phyloP scores from a whole-genome alignment of 2,329 filamentous ascomycete genomes.

The Atkinsonella hypoxylon region DNA sequence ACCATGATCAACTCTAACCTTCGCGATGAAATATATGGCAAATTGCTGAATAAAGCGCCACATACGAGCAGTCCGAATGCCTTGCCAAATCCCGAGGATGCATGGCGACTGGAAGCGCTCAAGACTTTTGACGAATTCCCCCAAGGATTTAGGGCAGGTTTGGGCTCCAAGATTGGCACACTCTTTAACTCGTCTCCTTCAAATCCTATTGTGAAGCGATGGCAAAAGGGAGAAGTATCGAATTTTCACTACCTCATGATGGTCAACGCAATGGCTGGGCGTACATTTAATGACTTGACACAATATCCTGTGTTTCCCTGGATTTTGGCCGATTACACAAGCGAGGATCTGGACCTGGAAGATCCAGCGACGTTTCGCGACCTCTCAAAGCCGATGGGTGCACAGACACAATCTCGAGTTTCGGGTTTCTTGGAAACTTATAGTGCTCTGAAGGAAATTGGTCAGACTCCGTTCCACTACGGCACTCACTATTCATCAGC shows the following conservation, averaged over 20 bases:
- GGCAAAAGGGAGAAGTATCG: slow-evolving; percentile 89
- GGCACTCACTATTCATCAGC: slow-evolving; percentile 98
- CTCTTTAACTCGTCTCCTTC: slow-evolving; percentile 77
- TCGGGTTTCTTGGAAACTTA: slow-evolving; percentile 75
- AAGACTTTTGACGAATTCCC: slow-evolving; percentile 50
- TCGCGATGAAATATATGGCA: slow-evolving; percentile 70
- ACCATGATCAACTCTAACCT: slow-evolving; percentile 64
- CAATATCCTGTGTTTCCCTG: slow-evolving; percentile 98
- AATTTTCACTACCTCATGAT: slow-evolving; percentile 99
- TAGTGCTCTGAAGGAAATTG: slow-evolving; percentile 80
- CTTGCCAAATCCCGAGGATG: slow-evolving; percentile 69
- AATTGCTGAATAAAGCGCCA: slow-evolving; percentile 66
- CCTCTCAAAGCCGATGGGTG: slow-evolving; percentile 91
- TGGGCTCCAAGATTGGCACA: slow-evolving; percentile 83
- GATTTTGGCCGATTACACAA: slow-evolving; percentile 92
- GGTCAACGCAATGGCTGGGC: slow-evolving; percentile 90
- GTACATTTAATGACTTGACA: slow-evolving; percentile 95
- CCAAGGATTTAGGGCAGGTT: slow-evolving; percentile 58
- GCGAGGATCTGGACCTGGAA: slow-evolving; percentile 77
- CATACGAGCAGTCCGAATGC: slow-evolving; percentile 61
- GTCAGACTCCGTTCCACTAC: slow-evolving; percentile 88
- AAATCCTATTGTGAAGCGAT: slow-evolving; percentile 76
- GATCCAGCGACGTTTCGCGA: slow-evolving; percentile 82
- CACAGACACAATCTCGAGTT: slow-evolving; percentile 66
- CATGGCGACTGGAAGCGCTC: slow-evolving; percentile 82